phyloP scores from a whole-genome alignment of 108 stramenopile genomes.

The Mediolabrus comicus region DNA sequence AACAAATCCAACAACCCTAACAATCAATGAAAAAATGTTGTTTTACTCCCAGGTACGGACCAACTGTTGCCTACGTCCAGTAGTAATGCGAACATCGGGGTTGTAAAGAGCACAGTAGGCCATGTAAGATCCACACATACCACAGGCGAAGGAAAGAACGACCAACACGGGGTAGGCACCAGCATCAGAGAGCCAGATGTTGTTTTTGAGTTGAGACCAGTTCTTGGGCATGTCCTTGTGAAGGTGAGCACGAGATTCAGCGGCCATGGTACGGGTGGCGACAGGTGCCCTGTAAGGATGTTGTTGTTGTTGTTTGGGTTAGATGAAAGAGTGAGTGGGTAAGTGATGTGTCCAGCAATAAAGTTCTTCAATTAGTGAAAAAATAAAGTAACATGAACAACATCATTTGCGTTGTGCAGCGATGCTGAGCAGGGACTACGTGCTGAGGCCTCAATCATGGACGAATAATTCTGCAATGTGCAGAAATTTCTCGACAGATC shows the following conservation, averaged over 20 bases:
- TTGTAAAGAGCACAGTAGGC: conserved; percentile 15
- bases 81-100: conserved; percentile 61
- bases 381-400: no score
- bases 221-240: conserved; percentile 37
- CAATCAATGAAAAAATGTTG: not conserved
- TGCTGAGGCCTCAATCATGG: no score
- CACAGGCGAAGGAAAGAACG: conserved; percentile 49
- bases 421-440: no score
- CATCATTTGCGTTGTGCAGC: no score
- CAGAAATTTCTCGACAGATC: not conserved
- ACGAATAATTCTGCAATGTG: not conserved
- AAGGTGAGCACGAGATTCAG: conserved; percentile 45
- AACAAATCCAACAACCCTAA: not conserved
- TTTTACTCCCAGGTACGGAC: conserved; percentile 59
- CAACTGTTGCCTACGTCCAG: conserved; percentile 50
- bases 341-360: no score
- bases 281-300: conserved; percentile 14
- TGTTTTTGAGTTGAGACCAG: conserved; percentile 33
- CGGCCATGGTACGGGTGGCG: conserved; percentile 42
- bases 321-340: no score
- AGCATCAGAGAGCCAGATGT: conserved; percentile 59
- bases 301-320: not conserved
- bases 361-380: no score
- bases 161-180: conserved; percentile 76
- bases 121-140: conserved; percentile 43